Percentiles rank a stretch among this genome's conserved stretches.
These are phyloP conservation scores for Coniochaeta ligniaria DNA, from an alignment of 2,329 filamentous ascomycete genomes.

Conservation along the genomic window DNA sequence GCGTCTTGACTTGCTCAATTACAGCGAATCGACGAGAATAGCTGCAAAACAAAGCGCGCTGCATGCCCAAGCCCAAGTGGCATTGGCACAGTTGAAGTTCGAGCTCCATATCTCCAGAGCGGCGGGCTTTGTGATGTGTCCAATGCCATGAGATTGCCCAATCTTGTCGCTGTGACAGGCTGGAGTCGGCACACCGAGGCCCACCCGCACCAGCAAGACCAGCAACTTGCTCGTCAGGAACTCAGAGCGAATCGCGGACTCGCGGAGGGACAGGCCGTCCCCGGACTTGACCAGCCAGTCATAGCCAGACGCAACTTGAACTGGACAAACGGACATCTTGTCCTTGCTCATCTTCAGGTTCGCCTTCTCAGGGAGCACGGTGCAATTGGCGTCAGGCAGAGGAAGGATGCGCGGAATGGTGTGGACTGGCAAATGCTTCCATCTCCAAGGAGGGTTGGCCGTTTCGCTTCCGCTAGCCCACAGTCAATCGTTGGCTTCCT, in stretches of 20 bases:
- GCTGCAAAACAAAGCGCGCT: conserved; percentile 2
- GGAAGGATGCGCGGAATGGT: neutral
- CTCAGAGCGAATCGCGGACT: conserved; percentile 22
- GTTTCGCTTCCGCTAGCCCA: neutral
- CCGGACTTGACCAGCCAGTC: neutral
- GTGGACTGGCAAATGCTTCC: neutral
- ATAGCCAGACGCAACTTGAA: neutral
- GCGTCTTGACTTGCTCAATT: neutral
- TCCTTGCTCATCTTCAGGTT: too few species aligned
- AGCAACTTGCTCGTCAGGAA: neutral
- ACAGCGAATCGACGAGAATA: neutral
- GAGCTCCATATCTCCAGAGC: neutral
- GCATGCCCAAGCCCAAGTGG: neutral
- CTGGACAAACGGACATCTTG: too few species aligned
- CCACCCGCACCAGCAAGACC: conserved; percentile 4
- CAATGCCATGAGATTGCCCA: conserved; percentile 21
- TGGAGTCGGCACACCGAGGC: conserved; percentile 8
- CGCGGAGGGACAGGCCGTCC: conserved; percentile 8
- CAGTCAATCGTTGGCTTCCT: neutral
- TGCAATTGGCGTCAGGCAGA: neutral
- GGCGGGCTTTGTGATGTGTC: conserved; percentile 10
- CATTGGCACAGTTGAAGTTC: neutral
- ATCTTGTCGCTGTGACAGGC: conserved; percentile 22
- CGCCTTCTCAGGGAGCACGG: neutral
- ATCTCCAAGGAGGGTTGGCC: neutral